Conservation (phyloP, 2,329 filamentous ascomycete genomes). For the Aspergillus awamori region DNA sequence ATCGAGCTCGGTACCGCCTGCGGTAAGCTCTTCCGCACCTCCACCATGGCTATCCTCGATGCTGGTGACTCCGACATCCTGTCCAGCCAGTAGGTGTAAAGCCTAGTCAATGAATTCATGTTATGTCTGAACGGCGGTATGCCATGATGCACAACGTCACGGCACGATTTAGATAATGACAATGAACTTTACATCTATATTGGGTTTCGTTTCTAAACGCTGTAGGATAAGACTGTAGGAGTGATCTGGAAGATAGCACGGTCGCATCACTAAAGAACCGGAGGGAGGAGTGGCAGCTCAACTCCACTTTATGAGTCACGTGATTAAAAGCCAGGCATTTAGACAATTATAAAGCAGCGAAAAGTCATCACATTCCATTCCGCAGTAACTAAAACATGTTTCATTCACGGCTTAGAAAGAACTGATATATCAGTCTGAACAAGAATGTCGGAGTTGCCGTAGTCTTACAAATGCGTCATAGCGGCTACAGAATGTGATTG, state of each 20-base stretch:
- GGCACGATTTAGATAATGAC: constrained; percentile 29
- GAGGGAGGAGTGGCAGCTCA: neutral
- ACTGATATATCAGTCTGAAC: neutral
- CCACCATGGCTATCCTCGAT: constrained; percentile 95
- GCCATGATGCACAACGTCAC: constrained; percentile 15
- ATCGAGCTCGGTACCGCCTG: constrained; percentile 98
- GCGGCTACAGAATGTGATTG: constrained; percentile 26
- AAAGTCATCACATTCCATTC: neutral
- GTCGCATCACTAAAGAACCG: neutral
- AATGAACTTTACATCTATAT: constrained; percentile 23
- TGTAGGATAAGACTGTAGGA: neutral
- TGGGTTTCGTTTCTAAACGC: neutral
- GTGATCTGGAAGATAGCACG: neutral
- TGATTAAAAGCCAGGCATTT: neutral
- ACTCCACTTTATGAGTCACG: neutral
- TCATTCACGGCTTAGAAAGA: neutral
- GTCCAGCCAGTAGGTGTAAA: constrained; percentile 45
- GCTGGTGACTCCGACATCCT: constrained; percentile 99
- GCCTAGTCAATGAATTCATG: constrained; percentile 17
- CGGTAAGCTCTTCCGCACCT: constrained; percentile 98
- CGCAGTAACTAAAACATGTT: neutral
- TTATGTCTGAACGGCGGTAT: constrained; percentile 27
- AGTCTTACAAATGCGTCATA: constrained; percentile 29
- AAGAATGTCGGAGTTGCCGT: constrained; percentile 14
- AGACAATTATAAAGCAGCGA: neutral